These are phyloP conservation scores for Fusarium napiforme DNA, from an alignment of 2,329 filamentous ascomycete genomes.

Conservation along the genomic window DNA sequence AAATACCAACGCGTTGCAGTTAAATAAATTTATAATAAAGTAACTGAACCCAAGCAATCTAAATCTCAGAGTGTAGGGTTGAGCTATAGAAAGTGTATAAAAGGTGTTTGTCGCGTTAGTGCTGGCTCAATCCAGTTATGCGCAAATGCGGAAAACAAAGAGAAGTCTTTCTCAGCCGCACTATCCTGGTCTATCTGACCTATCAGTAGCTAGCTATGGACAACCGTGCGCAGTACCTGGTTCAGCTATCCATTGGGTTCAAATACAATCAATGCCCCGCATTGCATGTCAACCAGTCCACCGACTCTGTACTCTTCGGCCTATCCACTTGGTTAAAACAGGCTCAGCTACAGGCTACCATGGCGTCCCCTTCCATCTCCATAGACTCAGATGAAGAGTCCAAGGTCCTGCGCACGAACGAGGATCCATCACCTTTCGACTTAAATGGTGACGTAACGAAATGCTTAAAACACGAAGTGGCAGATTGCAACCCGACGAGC, in stretches of 20 bases:
- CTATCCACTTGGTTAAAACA: not conserved
- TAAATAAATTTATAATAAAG: too few species aligned
- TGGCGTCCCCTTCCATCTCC: not conserved
- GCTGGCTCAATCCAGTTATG: not conserved
- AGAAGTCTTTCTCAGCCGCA: not conserved
- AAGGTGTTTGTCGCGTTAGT: not conserved
- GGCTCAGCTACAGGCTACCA: not conserved
- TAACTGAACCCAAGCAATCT: too few species aligned
- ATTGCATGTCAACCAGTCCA: not conserved
- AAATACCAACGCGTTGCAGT: too few species aligned
- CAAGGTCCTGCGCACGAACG: not conserved
- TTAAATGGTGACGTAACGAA: not conserved
- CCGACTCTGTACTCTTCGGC: not conserved
- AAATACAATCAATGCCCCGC: not conserved
- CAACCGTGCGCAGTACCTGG: not conserved
- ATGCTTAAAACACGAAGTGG: not conserved
- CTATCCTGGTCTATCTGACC: accelerated
- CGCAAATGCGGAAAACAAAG: not conserved
- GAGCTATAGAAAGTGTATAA: not conserved
- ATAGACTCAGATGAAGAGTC: accelerated
- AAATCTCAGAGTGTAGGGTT: not conserved
- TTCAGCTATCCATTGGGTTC: not conserved
- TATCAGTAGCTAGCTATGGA: not conserved
- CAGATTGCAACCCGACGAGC: not conserved
- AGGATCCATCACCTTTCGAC: not conserved